These are phyloP conservation scores for Citrus sp. DNA, from an alignment of 345 rosid species.

Conservation along the genomic window DNA sequence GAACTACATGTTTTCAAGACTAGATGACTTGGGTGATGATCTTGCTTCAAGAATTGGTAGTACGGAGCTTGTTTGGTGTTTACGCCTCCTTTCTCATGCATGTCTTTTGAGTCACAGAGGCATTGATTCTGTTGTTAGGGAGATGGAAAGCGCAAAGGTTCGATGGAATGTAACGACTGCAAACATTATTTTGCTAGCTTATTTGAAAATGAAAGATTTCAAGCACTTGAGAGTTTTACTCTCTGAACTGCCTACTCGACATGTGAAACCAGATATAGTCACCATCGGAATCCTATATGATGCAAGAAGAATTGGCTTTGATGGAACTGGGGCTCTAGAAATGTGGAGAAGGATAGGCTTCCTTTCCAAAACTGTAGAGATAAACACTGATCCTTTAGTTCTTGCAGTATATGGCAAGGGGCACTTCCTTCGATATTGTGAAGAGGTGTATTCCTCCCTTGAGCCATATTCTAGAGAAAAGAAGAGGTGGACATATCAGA, in stretches of 20 bases:
- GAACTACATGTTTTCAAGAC: slow-evolving; percentile 65
- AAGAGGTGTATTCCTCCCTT: slow-evolving; percentile 34
- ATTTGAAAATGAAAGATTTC: slow-evolving; percentile 56
- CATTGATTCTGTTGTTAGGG: slow-evolving; percentile 40
- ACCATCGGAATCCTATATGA: slow-evolving; percentile 60
- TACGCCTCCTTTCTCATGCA: slow-evolving; percentile 59
- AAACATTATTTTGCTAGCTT: slow-evolving; percentile 49
- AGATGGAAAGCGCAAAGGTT: slow-evolving; percentile 53
- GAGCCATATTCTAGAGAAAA: slow-evolving; percentile 30
- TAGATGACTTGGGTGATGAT: slow-evolving; percentile 48
- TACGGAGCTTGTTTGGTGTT: slow-evolving; percentile 54
- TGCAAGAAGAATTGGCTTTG: slow-evolving; percentile 36
- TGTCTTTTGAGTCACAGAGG: slow-evolving; percentile 60
- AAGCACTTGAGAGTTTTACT: slow-evolving; percentile 36
- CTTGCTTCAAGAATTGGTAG: slow-evolving; percentile 40
- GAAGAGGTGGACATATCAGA: slow-evolving; percentile 41
- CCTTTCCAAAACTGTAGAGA: slow-evolving; percentile 44
- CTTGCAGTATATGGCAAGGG: slow-evolving; percentile 59
- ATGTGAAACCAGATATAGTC: slow-evolving; percentile 61
- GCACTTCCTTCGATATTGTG: slow-evolving; percentile 45
- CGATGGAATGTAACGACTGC: slow-evolving; percentile 46
- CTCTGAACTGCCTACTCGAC: slow-evolving; percentile 19
- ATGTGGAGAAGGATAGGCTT: slow-evolving; percentile 51
- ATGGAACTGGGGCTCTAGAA: slow-evolving; percentile 34
- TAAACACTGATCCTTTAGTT: slow-evolving; percentile 57